Evolutionary conservation across 2,329 filamentous ascomycete species (phyloP).

Genomic region (Nannizziopsis barbatae): DNA sequence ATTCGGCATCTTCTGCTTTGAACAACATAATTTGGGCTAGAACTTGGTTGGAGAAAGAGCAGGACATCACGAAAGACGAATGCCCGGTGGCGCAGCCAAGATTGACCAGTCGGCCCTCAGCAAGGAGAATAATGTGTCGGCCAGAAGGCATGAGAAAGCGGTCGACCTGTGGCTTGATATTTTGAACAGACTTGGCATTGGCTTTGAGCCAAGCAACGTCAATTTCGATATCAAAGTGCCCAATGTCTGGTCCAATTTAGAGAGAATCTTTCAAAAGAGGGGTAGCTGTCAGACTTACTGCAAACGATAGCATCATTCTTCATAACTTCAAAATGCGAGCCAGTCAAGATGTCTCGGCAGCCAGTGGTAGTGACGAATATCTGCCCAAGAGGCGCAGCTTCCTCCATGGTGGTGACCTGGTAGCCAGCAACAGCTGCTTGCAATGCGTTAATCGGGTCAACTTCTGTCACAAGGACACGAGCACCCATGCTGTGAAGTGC

Average conservation of each 20-base stretch:
- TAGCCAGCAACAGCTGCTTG: conserved; percentile 96
- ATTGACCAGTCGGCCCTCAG: conserved; percentile 98
- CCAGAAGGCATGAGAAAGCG: conserved; percentile 89
- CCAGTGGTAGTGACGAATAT: conserved; percentile 99
- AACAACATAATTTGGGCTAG: conserved; percentile 97
- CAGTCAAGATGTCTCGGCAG: conserved; percentile 94
- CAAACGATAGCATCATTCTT: conserved; percentile 96
- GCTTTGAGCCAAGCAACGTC: conserved; percentile 99
- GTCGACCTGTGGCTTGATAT: conserved; percentile 99
- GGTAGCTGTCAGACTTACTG: conserved; percentile 49
- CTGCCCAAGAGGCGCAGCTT: conserved; percentile 77
- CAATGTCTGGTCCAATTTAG: conserved; percentile 56
- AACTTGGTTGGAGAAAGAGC: conserved; percentile 99
- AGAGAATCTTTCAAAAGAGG: not conserved
- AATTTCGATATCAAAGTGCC: conserved; percentile 99
- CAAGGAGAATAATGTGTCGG: conserved; percentile 94
- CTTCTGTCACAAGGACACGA: conserved; percentile 88
- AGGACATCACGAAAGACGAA: conserved; percentile 99
- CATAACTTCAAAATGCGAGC: conserved; percentile 89
- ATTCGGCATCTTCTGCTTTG: conserved; percentile 81
- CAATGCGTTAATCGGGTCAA: conserved; percentile 98
- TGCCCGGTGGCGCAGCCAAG: conserved; percentile 97
- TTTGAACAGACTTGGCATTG: conserved; percentile 84
- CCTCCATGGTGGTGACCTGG: conserved; percentile 97
- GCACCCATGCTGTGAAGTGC: conserved; percentile 96